These are phyloP conservation scores for Alnus glutinosa DNA, from an alignment of 306 rosid genomes.

Conservation along the genomic window DNA sequence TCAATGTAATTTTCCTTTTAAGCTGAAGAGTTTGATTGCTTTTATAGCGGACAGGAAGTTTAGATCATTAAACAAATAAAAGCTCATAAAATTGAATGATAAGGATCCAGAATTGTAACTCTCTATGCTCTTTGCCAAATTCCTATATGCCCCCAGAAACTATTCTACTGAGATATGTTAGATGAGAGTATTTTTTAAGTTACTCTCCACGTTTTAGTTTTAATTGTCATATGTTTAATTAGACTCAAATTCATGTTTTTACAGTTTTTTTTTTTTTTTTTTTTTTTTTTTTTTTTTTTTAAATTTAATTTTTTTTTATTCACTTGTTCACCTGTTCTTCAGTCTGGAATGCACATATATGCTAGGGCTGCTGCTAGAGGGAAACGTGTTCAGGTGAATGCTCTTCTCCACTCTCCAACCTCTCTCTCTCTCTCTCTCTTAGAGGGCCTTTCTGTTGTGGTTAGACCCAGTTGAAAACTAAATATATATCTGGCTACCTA, in stretches of 20 bases:
- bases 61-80: not conserved
- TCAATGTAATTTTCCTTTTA: conserved; percentile 8
- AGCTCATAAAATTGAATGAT: not conserved
- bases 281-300: no score
- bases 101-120: not conserved
- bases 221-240: not conserved
- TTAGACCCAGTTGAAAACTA: conserved; percentile 8
- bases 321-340: conserved; percentile 30
- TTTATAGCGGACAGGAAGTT: not conserved
- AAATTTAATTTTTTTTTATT: not conserved
- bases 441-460: conserved; percentile 1
- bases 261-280: conserved; percentile 1
- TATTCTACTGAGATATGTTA: not conserved
- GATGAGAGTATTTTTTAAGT: not conserved
- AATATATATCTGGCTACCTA: conserved; percentile 21
- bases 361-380: conserved; percentile 66
- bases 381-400: conserved; percentile 69
- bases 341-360: conserved; percentile 65
- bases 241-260: not conserved
- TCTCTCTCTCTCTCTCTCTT: conserved; percentile 23
- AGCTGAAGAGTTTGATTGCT: conserved; percentile 2
- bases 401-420: not conserved
- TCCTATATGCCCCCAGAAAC: not conserved
- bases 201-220: not conserved
- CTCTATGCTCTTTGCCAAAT: not conserved